These are phyloP conservation scores for Colletotrichum siamense DNA, from an alignment of 2,329 filamentous ascomycete species.

Conservation along the genomic window DNA sequence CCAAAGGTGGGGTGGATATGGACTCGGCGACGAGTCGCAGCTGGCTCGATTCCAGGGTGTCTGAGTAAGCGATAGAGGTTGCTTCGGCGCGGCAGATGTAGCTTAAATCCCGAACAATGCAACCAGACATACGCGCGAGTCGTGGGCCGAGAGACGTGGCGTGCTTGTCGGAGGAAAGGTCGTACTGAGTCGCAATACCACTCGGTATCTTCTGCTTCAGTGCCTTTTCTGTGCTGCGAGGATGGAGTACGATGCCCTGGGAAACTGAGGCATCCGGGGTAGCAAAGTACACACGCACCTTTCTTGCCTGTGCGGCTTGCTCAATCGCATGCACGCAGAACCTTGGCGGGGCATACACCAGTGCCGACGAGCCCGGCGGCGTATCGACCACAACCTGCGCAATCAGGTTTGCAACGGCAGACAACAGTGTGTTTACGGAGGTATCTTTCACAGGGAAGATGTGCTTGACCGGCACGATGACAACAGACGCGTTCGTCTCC, in stretches of 20 bases:
- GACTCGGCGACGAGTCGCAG: background rate
- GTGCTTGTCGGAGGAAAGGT: background rate
- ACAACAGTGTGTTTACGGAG: background rate
- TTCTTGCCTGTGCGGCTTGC: background rate
- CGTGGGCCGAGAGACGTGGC: background rate
- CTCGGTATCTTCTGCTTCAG: background rate
- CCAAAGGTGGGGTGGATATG: background rate
- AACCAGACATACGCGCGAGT: background rate
- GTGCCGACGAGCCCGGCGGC: background rate
- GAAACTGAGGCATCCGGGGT: background rate
- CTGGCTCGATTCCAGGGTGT: background rate
- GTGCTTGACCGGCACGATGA: background rate
- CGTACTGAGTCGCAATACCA: background rate
- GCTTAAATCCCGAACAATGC: background rate
- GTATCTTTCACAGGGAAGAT: background rate
- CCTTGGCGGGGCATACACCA: background rate
- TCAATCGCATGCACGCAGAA: background rate
- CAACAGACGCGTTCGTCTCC: background rate
- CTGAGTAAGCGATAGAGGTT: background rate
- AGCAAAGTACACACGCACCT: background rate
- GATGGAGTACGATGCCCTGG: background rate
- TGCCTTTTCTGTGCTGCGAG: background rate
- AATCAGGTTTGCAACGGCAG: background rate
- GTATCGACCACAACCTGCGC: background rate
- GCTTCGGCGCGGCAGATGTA: background rate